phyloP scores from a whole-genome alignment of 257 asterid genomes.

The Datura wrightii region DNA sequence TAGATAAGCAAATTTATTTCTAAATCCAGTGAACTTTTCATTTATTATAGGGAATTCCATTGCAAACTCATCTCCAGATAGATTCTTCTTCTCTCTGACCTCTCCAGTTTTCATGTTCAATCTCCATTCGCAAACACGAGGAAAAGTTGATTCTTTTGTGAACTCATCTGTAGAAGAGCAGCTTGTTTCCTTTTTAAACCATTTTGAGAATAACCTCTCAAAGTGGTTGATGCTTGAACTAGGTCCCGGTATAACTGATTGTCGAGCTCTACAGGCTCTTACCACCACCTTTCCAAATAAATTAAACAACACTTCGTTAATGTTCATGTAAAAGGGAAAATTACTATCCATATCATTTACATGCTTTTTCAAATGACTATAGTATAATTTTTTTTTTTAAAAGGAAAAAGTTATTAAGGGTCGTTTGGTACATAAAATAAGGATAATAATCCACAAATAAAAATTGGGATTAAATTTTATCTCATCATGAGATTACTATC shows the following conservation, averaged over 20 bases:
- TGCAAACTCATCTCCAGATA: constrained; percentile 40
- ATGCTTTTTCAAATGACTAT: too few species aligned
- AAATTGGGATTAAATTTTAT: too few species aligned
- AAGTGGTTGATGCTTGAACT: constrained; percentile 39
- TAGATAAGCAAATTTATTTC: constrained; percentile 10
- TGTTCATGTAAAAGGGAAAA: not conserved
- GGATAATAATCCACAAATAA: too few species aligned
- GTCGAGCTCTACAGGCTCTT: constrained; percentile 44
- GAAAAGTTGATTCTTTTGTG: constrained; percentile 36
- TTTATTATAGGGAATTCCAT: constrained; percentile 75
- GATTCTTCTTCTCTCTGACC: not conserved
- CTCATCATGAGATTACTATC: too few species aligned
- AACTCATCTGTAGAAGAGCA: constrained; percentile 44
- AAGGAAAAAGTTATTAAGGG: too few species aligned
- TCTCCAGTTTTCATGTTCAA: constrained; percentile 22
- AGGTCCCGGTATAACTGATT: constrained; percentile 72
- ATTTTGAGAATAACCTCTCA: not conserved
- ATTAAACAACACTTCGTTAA: not conserved
- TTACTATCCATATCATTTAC: too few species aligned
- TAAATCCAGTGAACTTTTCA: constrained; percentile 42
- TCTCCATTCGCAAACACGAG: constrained; percentile 29
- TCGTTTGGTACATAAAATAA: too few species aligned
- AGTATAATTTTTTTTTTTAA: too few species aligned
- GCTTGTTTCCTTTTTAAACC: not conserved
- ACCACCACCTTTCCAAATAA: constrained; percentile 23